Percentiles rank a stretch among this genome's conserved stretches.
phyloP scores from a whole-genome alignment of 106 monocot species.

The Dendrobium huoshanense region DNA sequence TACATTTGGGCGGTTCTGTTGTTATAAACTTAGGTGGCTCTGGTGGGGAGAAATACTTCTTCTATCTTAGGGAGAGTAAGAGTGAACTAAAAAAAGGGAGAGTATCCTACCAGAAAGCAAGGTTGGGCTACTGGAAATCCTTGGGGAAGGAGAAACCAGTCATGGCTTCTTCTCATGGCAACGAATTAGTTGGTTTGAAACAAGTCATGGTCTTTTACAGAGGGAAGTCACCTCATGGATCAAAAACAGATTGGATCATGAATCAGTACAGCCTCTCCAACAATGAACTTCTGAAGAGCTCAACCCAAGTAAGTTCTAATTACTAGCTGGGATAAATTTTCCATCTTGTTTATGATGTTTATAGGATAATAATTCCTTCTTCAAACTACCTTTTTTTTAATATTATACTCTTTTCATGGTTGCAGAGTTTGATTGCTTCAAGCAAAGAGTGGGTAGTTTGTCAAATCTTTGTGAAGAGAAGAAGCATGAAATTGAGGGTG shows the following conservation, averaged over 20 bases:
- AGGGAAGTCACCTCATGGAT: constrained; percentile 2
- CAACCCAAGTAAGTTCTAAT: neutral
- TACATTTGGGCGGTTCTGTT: too few species aligned
- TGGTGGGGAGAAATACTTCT: constrained; percentile 8
- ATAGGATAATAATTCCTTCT: neutral
- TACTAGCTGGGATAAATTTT: too few species aligned
- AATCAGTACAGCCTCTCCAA: constrained; percentile 6
- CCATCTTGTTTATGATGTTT: too few species aligned
- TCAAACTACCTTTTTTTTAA: neutral
- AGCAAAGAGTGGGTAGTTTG: constrained; percentile 11
- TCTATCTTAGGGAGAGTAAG: constrained; percentile 6
- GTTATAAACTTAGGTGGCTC: neutral
- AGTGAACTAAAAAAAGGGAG: neutral
- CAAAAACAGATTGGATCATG: neutral
- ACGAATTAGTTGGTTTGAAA: constrained; percentile 1
- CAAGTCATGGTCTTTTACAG: neutral
- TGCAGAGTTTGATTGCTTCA: constrained; percentile 4
- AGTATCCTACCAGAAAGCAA: neutral
- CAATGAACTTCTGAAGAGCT: neutral
- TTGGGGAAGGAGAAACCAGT: constrained; percentile 6
- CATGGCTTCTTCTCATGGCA: neutral
- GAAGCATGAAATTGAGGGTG: neutral
- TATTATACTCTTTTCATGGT: neutral
- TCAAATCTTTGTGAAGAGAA: neutral
- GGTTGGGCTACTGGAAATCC: neutral